phyloP scores from a whole-genome alignment of 139 green algal genomes.

The Tetraselmis chui region DNA sequence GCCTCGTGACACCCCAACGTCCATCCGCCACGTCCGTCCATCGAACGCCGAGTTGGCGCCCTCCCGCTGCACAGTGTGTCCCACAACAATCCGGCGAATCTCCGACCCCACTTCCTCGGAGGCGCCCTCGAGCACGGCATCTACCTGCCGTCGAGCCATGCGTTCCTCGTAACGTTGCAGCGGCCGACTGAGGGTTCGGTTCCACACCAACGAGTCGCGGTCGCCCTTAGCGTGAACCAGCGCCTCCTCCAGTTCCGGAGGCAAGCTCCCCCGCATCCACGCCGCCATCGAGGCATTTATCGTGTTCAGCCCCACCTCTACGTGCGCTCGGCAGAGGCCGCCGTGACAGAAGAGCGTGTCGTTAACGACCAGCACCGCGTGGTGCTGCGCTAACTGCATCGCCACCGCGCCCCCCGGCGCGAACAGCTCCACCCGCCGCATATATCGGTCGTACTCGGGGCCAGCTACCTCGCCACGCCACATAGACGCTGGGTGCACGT shows the following conservation, averaged over 20 bases:
- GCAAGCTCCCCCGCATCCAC: conserved; percentile 7
- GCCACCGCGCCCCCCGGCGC: conserved; percentile 13
- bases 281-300: conserved; percentile 4
- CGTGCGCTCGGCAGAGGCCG: conserved; percentile 23
- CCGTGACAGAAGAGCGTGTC: conserved; percentile 20
- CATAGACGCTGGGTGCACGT: no score
- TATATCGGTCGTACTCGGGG: neutral
- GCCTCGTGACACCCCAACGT: conserved; percentile 1
- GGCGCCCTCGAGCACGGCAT: neutral
- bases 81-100: neutral
- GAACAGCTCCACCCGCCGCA: conserved; percentile 9
- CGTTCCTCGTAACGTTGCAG: neutral
- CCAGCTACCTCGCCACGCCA: neutral
- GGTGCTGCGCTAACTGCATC: conserved; percentile 9
- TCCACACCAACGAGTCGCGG: conserved; percentile 9
- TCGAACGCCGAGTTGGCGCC: conserved; percentile 4
- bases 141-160: neutral
- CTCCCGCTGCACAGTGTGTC: conserved; percentile 4
- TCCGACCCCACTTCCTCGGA: neutral
- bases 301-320: conserved; percentile 11
- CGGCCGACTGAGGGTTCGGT: neutral
- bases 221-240: conserved; percentile 5
- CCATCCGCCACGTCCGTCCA: neutral
- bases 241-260: neutral
- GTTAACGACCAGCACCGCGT: conserved; percentile 10